Conservation (phyloP, 257 asterid genomes). For the Plantago elongata region DNA sequence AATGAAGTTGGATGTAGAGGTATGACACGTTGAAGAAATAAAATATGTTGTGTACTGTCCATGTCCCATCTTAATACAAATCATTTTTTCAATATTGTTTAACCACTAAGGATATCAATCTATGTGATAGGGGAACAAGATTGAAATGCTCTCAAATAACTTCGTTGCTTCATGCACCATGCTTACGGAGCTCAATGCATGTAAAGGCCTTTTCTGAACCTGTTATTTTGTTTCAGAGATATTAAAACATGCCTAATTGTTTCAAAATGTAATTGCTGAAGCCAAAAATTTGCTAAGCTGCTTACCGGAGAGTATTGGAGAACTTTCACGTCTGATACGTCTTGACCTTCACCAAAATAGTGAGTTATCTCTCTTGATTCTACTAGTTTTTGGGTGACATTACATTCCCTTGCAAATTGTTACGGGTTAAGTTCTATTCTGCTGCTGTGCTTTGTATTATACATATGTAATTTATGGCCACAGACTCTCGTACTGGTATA, state of each 20-base stretch:
- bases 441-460: constrained; percentile 6
- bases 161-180: constrained; percentile 67
- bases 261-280: constrained; percentile 29
- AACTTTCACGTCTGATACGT: constrained; percentile 75
- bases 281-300: constrained; percentile 66
- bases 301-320: constrained; percentile 79
- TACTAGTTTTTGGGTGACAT: neutral
- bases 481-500: neutral
- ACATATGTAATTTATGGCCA: constrained; percentile 15
- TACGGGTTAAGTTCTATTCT: neutral
- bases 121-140: constrained; percentile 77
- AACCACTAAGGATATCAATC: neutral
- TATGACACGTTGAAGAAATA: constrained; percentile 23
- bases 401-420: constrained; percentile 2
- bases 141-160: constrained; percentile 48
- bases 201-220: constrained; percentile 36
- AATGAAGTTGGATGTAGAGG: constrained; percentile 79
- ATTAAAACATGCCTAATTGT: constrained; percentile 23
- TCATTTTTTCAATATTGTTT: neutral
- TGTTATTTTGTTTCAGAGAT: constrained; percentile 18
- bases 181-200: constrained; percentile 90
- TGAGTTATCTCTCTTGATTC: constrained; percentile 40
- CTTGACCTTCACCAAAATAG: constrained; percentile 91
- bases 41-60: neutral
- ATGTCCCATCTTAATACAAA: neutral